These are phyloP conservation scores for Aspergillus uvarum DNA, from an alignment of 2,329 filamentous ascomycete genomes.

Conservation along the genomic window DNA sequence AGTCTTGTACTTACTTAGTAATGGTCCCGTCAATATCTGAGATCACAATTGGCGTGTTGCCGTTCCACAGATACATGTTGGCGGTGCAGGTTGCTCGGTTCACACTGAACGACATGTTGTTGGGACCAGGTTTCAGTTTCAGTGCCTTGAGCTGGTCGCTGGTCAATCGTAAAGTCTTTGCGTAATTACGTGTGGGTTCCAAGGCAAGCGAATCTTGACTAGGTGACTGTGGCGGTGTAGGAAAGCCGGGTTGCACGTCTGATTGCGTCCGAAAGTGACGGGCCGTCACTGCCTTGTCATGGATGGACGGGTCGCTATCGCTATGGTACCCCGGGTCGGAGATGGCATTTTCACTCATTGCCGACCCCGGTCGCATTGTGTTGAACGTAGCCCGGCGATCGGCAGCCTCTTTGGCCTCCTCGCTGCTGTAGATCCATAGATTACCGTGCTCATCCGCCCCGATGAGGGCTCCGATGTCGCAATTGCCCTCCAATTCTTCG, in stretches of 20 bases:
- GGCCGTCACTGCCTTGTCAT: slow-evolving; percentile 60
- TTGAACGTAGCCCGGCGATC: slow-evolving; percentile 61
- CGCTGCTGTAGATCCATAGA: slow-evolving; percentile 98
- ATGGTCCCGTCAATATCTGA: slow-evolving; percentile 99
- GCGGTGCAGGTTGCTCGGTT: slow-evolving; percentile 91
- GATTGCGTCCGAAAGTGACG: slow-evolving; percentile 62
- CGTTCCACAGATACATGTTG: slow-evolving; percentile 90
- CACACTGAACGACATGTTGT: slow-evolving; percentile 93
- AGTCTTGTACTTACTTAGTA: slow-evolving; percentile 65
- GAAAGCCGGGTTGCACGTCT: slow-evolving; percentile 66
- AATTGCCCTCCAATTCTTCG: slow-evolving; percentile 90
- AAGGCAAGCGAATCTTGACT: slow-evolving; percentile 50
- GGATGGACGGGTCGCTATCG: slow-evolving; percentile 68
- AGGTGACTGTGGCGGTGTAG: slow-evolving; percentile 58
- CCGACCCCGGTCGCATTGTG: slow-evolving; percentile 51
- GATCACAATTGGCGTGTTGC: slow-evolving; percentile 90
- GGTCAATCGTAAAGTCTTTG: slow-evolving; percentile 91
- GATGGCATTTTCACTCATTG: slow-evolving; percentile 69
- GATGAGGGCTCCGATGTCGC: slow-evolving; percentile 93
- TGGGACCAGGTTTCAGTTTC: slow-evolving; percentile 78
- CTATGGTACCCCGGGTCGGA: slow-evolving; percentile 96
- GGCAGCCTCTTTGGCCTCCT: slow-evolving; percentile 89
- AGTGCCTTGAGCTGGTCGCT: slow-evolving; percentile 91
- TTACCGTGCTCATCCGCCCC: slow-evolving; percentile 95
- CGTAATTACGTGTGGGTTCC: slow-evolving; percentile 82